phyloP scores from a whole-genome alignment of 1,284 basidiomycete species.

The Ganoderma boninense region DNA sequence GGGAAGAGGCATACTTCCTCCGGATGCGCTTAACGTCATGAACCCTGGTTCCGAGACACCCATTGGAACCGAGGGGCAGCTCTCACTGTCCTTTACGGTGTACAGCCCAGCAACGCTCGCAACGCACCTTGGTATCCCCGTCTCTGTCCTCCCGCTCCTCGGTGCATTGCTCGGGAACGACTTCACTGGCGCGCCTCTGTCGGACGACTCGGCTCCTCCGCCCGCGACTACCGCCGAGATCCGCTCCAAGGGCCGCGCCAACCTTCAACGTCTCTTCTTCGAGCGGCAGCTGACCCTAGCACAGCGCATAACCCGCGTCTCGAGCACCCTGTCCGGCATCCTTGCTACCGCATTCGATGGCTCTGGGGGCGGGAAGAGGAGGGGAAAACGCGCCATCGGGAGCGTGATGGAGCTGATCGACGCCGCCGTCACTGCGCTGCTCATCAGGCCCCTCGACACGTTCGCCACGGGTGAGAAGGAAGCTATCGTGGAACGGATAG shows the following conservation, averaged over 20 bases:
- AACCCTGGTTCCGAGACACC: background rate
- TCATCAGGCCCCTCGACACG: constrained; percentile 56
- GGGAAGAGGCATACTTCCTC: constrained; percentile 63
- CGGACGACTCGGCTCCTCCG: constrained; percentile 39
- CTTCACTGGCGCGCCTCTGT: constrained; percentile 57
- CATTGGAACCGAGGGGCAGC: constrained; percentile 31
- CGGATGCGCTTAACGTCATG: constrained; percentile 38
- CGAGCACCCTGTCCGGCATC: constrained; percentile 60
- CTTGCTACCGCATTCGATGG: constrained; percentile 49
- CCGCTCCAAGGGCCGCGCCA: constrained; percentile 42
- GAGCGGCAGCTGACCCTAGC: constrained; percentile 60
- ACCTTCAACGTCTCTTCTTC: constrained; percentile 73
- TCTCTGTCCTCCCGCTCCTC: constrained; percentile 83
- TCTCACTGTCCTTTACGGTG: constrained; percentile 60
- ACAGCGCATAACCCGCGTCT: constrained; percentile 68
- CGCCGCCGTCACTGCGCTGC: constrained; percentile 63
- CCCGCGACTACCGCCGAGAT: constrained; percentile 28
- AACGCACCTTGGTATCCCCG: constrained; percentile 56
- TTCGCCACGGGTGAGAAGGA: constrained; percentile 71
- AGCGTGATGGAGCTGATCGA: constrained; percentile 82
- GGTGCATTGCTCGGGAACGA: constrained; percentile 90
- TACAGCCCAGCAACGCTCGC: constrained; percentile 70
- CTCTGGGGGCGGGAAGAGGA: constrained; percentile 45
- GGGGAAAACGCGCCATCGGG: constrained; percentile 60
- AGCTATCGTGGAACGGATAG: constrained; percentile 69